These are phyloP conservation scores for Cryphonectria japonica DNA, from an alignment of 2,329 filamentous ascomycete genomes.

Conservation along the genomic window DNA sequence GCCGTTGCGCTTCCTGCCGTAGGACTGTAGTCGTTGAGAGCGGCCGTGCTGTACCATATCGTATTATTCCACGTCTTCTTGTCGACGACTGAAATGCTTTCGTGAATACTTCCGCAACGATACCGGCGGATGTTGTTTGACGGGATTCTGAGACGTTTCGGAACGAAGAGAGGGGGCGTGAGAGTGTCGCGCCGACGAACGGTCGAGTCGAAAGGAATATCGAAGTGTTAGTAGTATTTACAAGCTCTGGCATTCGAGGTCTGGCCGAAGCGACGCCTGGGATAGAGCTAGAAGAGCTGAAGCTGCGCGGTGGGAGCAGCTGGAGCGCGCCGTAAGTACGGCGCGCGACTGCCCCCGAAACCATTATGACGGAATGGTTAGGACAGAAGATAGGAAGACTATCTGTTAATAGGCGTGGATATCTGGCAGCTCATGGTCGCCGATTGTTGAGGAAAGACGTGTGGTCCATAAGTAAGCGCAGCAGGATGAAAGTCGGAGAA, in stretches of 20 bases:
- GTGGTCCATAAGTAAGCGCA: slow-evolving; percentile 1
- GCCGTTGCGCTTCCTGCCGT: slow-evolving; percentile 28
- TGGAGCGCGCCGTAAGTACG: slow-evolving; percentile 35
- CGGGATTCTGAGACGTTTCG: slow-evolving; percentile 5
- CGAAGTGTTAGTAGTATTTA: background rate
- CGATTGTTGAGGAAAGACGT: background rate
- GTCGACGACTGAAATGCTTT: slow-evolving; percentile 24
- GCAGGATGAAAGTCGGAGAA: background rate
- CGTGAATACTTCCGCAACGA: slow-evolving; percentile 16
- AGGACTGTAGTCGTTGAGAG: slow-evolving; percentile 34
- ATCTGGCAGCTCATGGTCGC: slow-evolving; percentile 24
- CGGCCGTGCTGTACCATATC: slow-evolving; percentile 31
- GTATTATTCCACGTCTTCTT: slow-evolving; percentile 29
- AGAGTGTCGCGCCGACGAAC: background rate
- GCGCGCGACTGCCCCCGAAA: slow-evolving; percentile 52
- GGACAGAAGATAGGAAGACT: slow-evolving; percentile 11
- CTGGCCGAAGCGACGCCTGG: slow-evolving; percentile 12
- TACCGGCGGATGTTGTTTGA: slow-evolving; percentile 8
- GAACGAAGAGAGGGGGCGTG: slow-evolving; percentile 15
- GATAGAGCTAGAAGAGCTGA: slow-evolving; percentile 35
- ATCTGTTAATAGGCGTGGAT: slow-evolving; percentile 19
- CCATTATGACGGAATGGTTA: slow-evolving; percentile 43
- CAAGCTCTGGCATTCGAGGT: slow-evolving; percentile 29
- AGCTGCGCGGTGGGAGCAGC: slow-evolving; percentile 52
- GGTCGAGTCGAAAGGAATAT: background rate